Conservation (phyloP, 2,329 filamentous ascomycete species). For the Thermoascus crustaceus region DNA sequence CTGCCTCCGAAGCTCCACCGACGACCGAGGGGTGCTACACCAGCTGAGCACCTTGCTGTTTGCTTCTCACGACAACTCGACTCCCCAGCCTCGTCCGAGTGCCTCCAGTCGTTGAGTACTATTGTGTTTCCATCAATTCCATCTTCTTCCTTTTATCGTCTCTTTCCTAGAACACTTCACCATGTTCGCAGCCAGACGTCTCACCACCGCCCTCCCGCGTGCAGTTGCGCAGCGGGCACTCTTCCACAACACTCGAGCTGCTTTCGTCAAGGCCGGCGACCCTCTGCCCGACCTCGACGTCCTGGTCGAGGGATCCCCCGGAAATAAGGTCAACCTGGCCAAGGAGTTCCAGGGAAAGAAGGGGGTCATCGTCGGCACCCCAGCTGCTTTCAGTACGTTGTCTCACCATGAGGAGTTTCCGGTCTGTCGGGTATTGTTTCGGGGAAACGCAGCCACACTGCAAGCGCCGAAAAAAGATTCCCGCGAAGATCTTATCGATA, state of each 20-base stretch:
- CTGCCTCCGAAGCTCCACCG: slow-evolving; percentile 2
- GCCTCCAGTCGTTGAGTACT: background rate
- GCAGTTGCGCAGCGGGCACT: slow-evolving; percentile 22
- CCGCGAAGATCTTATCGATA: slow-evolving; percentile 20
- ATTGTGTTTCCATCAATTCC: background rate
- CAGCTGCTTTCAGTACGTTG: slow-evolving; percentile 61
- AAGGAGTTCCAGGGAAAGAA: slow-evolving; percentile 68
- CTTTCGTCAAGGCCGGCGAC: slow-evolving; percentile 67
- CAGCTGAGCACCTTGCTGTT: too few relatives aligned
- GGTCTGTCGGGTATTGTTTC: too few relatives aligned
- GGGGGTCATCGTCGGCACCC: slow-evolving; percentile 77
- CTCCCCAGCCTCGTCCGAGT: background rate
- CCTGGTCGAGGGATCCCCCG: slow-evolving; percentile 76
- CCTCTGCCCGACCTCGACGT: slow-evolving; percentile 67
- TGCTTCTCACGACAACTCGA: background rate
- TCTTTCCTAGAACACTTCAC: slow-evolving; percentile 2
- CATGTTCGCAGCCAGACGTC: slow-evolving; percentile 33
- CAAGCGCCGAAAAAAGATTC: slow-evolving; percentile 4
- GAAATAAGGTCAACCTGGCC: slow-evolving; percentile 81
- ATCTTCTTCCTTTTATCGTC: background rate
- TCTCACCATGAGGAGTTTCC: too few relatives aligned
- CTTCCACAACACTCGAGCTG: slow-evolving; percentile 33
- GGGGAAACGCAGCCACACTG: background rate
- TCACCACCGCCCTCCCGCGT: slow-evolving; percentile 24
- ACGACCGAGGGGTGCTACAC: too few relatives aligned